Evolutionary conservation across 345 rosid genomes (phyloP).

Genomic region (Bruguiera sexangula): DNA sequence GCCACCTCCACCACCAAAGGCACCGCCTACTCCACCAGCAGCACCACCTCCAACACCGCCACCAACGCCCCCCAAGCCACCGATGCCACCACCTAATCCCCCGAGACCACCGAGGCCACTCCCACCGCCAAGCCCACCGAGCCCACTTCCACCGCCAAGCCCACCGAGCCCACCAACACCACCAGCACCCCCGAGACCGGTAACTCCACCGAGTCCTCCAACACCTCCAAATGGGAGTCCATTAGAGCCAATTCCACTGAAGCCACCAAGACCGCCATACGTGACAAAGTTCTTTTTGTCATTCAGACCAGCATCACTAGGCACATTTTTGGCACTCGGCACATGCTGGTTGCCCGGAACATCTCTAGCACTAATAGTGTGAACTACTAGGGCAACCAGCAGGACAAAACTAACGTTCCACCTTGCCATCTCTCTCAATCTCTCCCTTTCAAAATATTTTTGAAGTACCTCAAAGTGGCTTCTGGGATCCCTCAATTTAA

Average conservation of each 20-base stretch:
- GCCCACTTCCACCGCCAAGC: background rate
- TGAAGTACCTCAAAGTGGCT: background rate
- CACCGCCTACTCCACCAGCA: background rate
- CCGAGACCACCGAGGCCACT: background rate
- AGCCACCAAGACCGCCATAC: slow-evolving; percentile 22
- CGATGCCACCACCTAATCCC: background rate
- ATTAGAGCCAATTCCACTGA: slow-evolving; percentile 10
- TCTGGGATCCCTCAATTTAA: slow-evolving; percentile 19
- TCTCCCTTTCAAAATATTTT: background rate
- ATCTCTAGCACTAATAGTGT: background rate
- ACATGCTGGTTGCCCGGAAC: background rate
- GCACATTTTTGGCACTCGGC: slow-evolving; percentile 1
- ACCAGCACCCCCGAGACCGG: slow-evolving; percentile 9
- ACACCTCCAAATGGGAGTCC: slow-evolving; percentile 8
- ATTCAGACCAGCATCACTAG: slow-evolving; percentile 14
- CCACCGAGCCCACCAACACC: background rate
- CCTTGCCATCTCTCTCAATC: background rate
- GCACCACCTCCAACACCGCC: background rate
- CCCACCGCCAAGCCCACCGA: background rate
- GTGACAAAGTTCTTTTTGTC: slow-evolving; percentile 19
- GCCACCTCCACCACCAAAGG: background rate
- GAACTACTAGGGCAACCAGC: background rate
- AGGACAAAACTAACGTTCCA: background rate
- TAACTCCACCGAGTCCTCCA: slow-evolving; percentile 10
- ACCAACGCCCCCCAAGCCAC: slow-evolving; percentile 1